Conservation (phyloP, 306 rosid genomes). For the Psophocarpus tetragonolobus region DNA sequence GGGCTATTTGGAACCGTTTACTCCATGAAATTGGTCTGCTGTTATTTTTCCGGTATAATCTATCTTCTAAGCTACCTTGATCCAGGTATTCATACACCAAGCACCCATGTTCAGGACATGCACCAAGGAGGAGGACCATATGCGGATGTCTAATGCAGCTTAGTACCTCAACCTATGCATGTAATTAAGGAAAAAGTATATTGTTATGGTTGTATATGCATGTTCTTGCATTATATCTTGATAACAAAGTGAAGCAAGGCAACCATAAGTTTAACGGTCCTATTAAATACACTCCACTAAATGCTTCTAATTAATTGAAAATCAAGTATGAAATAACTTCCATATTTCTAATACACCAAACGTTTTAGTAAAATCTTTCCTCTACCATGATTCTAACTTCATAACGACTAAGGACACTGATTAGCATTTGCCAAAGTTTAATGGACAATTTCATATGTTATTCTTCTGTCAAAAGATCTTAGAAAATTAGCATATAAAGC, state of each 20-base stretch:
- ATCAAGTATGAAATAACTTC: background rate
- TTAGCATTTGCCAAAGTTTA: background rate
- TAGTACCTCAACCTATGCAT: slow-evolving; percentile 80
- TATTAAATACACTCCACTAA: background rate
- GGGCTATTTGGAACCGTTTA: slow-evolving; percentile 72
- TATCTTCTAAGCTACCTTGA: slow-evolving; percentile 91
- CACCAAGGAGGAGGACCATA: slow-evolving; percentile 98
- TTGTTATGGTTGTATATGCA: slow-evolving; percentile 6
- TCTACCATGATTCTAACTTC: background rate
- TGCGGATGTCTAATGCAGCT: slow-evolving; percentile 86
- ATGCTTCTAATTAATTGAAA: background rate
- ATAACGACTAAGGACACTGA: background rate
- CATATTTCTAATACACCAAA: background rate
- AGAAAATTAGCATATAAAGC: background rate
- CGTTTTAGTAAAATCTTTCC: background rate
- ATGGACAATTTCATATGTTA: background rate
- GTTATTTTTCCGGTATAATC: slow-evolving; percentile 62
- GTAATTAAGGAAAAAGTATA: background rate
- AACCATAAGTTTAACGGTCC: background rate
- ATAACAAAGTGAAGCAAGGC: background rate
- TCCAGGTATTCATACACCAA: slow-evolving; percentile 89
- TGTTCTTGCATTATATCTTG: background rate
- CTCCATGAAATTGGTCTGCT: slow-evolving; percentile 74
- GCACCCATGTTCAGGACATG: slow-evolving; percentile 94
- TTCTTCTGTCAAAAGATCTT: background rate